Conservation (phyloP, 805 yeast species). For the Vanderwaltozyma tropicalis region DNA sequence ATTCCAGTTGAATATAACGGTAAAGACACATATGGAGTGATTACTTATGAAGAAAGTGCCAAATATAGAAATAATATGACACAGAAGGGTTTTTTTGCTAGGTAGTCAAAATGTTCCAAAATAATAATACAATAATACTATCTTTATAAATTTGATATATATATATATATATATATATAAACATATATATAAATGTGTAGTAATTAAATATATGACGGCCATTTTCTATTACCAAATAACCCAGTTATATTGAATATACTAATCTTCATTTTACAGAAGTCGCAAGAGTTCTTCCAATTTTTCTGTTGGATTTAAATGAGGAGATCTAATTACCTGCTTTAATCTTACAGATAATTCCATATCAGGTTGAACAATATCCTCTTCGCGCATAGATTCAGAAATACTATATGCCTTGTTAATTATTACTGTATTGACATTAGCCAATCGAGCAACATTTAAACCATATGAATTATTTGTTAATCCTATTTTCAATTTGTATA, state of each 20-base stretch:
- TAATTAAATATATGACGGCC: too few relatives aligned
- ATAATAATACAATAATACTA: too few relatives aligned
- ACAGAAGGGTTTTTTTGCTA: constrained; percentile 1
- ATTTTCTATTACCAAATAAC: too few relatives aligned
- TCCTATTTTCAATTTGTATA: constrained; percentile 43
- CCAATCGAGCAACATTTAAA: constrained; percentile 71
- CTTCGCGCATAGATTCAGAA: constrained; percentile 14
- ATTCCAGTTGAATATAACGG: constrained; percentile 41
- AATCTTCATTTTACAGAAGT: too few relatives aligned
- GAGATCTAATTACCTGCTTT: not conserved
- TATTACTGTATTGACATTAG: constrained; percentile 44
- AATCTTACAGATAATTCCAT: not conserved
- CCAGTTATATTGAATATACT: too few relatives aligned
- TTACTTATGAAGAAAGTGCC: constrained; percentile 32
- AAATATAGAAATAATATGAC: constrained; percentile 22
- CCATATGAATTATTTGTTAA: constrained; percentile 64
- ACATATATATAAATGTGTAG: too few relatives aligned
- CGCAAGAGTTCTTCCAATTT: not conserved
- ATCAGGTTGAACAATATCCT: constrained; percentile 4
- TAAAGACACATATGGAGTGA: constrained; percentile 33
- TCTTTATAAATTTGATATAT: not conserved
- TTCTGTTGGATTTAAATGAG: not conserved
- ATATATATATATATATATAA: too few relatives aligned
- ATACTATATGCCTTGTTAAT: constrained; percentile 35
- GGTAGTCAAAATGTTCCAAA: too few relatives aligned